These are phyloP conservation scores for Trichoderma cornu-damae DNA, from an alignment of 2,329 filamentous ascomycete genomes.

Conservation along the genomic window DNA sequence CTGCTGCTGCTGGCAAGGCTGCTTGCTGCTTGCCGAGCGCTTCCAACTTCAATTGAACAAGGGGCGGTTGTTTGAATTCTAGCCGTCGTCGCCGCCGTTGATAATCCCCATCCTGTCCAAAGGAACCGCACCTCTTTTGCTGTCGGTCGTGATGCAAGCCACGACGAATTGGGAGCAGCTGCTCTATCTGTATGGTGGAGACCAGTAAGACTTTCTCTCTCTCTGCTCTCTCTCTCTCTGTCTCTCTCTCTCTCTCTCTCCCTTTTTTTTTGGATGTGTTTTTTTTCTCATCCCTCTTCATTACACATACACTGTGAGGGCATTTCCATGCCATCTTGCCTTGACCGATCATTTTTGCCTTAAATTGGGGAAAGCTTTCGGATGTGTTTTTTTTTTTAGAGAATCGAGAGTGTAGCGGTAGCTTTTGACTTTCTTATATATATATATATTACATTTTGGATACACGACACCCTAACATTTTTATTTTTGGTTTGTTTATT, in stretches of 20 bases:
- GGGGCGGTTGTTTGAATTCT: background rate
- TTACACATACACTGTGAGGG: background rate
- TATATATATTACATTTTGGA: no score
- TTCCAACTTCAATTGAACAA: background rate
- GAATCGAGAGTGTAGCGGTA: slow-evolving; percentile 3
- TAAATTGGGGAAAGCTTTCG: background rate
- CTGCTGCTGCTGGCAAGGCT: slow-evolving; percentile 10
- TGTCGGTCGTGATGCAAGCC: background rate
- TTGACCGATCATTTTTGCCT: background rate
- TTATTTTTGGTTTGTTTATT: no score
- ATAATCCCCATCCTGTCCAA: background rate
- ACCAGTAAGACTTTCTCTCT: slow-evolving; percentile 36
- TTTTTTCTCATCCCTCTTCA: slow-evolving; percentile 1
- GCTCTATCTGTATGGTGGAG: slow-evolving; percentile 39
- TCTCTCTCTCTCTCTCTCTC: background rate
- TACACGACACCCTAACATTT: no score
- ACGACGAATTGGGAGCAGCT: slow-evolving; percentile 18
- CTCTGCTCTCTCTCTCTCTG: background rate
- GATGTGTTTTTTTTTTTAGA: background rate
- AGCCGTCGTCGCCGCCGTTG: background rate
- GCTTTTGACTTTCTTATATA: no score
- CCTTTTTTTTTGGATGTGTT: no score
- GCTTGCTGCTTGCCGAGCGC: background rate
- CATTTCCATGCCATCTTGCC: background rate
- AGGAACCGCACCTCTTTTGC: background rate